These are phyloP conservation scores for Macrocybe gigantea DNA, from an alignment of 768 basidiomycete genomes.

Conservation along the genomic window DNA sequence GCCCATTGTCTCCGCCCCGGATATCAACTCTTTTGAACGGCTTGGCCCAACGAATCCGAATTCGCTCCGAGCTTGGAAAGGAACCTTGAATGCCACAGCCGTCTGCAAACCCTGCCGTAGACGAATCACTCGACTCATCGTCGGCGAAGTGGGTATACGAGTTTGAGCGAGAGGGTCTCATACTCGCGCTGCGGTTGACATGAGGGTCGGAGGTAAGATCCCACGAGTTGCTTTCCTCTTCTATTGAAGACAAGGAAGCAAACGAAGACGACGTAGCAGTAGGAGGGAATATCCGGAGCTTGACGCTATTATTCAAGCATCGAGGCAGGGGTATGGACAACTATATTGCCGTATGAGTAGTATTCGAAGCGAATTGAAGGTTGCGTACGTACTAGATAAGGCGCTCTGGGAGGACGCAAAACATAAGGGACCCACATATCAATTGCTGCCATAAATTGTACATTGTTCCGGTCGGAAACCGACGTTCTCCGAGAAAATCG, in stretches of 20 bases:
- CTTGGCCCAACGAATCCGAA: slow-evolving; percentile 75
- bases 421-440: slow-evolving; percentile 71
- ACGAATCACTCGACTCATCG: slow-evolving; percentile 77
- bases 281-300: slow-evolving; percentile 69
- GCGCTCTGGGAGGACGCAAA: slow-evolving; percentile 61
- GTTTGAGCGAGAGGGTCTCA: slow-evolving; percentile 45
- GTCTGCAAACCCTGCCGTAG: slow-evolving; percentile 45
- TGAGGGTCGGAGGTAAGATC: slow-evolving; percentile 73
- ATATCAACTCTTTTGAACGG: slow-evolving; percentile 46
- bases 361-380: neutral
- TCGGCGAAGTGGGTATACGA: slow-evolving; percentile 73
- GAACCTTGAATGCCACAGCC: slow-evolving; percentile 69
- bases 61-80: slow-evolving; percentile 70
- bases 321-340: slow-evolving; percentile 74
- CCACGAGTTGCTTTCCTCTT: slow-evolving; percentile 66
- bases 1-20: slow-evolving; percentile 41
- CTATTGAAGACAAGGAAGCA: slow-evolving; percentile 71
- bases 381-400: slow-evolving; percentile 54
- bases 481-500: slow-evolving; percentile 38
- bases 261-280: slow-evolving; percentile 47
- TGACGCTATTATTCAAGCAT: slow-evolving; percentile 72
- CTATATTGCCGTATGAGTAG: slow-evolving; percentile 25
- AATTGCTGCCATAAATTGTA: slow-evolving; percentile 78
- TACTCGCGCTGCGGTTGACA: slow-evolving; percentile 50
- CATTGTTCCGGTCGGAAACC: slow-evolving; percentile 49